Percentiles rank a stretch among this genome's conserved stretches.
Evolutionary conservation across 768 basidiomycete genomes (phyloP).

Genomic region (Phlebiopsis flavidoalba): DNA sequence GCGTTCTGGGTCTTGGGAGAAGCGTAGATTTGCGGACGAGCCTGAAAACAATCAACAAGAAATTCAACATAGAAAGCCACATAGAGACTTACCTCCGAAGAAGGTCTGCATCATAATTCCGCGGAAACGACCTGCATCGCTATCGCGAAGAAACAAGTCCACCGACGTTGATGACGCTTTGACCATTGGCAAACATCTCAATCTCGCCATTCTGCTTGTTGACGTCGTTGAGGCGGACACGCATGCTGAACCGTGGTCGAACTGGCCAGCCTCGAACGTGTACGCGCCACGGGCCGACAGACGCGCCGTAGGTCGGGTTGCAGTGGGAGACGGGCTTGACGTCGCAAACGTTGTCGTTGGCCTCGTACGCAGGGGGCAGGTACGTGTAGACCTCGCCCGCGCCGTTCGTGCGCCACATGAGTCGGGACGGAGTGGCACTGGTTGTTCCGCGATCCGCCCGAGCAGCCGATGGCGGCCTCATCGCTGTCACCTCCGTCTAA

Average conservation of each 20-base stretch:
- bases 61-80: background rate
- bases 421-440: constrained; percentile 58
- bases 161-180: constrained; percentile 53
- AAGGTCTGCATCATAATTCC: constrained; percentile 78
- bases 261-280: constrained; percentile 4
- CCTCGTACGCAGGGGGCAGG: constrained; percentile 42
- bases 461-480: constrained; percentile 47
- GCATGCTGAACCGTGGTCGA: constrained; percentile 32
- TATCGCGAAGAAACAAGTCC: constrained; percentile 53
- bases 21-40: constrained; percentile 42
- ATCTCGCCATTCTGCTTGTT: constrained; percentile 69
- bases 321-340: constrained; percentile 42
- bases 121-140: constrained; percentile 44
- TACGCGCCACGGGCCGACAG: constrained; percentile 52
- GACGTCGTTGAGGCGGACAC: constrained; percentile 69
- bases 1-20: constrained; percentile 56
- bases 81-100: constrained; percentile 49
- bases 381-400: constrained; percentile 70
- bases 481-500: constrained; percentile 47
- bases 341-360: constrained; percentile 44
- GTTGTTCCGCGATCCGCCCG: constrained; percentile 54
- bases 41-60: constrained; percentile 29
- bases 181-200: constrained; percentile 59
- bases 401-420: constrained; percentile 65
- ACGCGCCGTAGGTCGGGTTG: constrained; percentile 59